Evolutionary conservation across 306 rosid species (phyloP).

Genomic region (Hippophae gyantsensis): DNA sequence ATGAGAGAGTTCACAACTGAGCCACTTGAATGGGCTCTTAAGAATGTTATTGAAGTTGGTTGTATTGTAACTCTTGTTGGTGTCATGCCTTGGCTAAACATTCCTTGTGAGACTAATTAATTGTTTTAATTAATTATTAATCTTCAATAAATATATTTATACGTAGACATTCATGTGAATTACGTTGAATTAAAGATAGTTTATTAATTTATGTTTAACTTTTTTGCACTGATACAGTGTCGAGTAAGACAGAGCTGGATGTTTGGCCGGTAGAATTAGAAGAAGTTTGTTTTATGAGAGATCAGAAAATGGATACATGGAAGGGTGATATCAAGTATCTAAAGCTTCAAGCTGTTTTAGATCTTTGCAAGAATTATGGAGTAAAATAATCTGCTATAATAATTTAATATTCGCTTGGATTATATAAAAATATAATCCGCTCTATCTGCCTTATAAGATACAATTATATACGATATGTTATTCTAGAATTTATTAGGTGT

Average conservation of each 20-base stretch:
- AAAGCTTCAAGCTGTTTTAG: conserved; percentile 30
- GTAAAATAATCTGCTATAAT: conserved; percentile 8
- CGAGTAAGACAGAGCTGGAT: conserved; percentile 31
- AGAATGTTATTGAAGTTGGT: conserved; percentile 30
- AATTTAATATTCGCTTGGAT: neutral
- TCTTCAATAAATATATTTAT: neutral
- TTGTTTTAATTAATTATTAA: neutral
- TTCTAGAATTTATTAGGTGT: too few relatives aligned
- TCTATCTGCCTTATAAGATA: too few relatives aligned
- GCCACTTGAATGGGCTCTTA: conserved; percentile 39
- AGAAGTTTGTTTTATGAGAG: conserved; percentile 15
- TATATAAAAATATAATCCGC: too few relatives aligned
- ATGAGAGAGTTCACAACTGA: conserved; percentile 40
- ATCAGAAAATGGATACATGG: conserved; percentile 9
- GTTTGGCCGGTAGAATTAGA: conserved; percentile 39
- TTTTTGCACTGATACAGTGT: conserved; percentile 20
- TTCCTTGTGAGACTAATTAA: conserved; percentile 26
- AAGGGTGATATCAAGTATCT: conserved; percentile 30
- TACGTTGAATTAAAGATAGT: neutral
- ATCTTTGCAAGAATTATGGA: conserved; percentile 42
- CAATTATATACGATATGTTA: too few relatives aligned
- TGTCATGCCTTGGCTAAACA: conserved; percentile 55
- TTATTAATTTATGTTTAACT: neutral
- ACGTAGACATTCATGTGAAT: neutral
- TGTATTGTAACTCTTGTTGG: conserved; percentile 45